Percentiles rank a stretch among this genome's conserved stretches.
These are phyloP conservation scores for Candida michaelii DNA, from an alignment of 805 yeast genomes.

Conservation along the genomic window DNA sequence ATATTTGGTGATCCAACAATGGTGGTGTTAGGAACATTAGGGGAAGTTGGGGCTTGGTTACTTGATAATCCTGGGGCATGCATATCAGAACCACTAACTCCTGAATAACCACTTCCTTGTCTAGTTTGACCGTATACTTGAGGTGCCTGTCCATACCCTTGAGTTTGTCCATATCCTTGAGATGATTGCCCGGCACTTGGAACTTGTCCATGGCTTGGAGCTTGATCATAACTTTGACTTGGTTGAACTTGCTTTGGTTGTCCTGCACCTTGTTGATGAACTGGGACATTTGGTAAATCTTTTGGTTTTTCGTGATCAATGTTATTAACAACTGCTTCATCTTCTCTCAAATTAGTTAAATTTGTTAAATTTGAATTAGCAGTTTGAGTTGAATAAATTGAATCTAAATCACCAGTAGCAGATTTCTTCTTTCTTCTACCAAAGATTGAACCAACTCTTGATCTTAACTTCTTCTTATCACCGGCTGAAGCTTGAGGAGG, in stretches of 20 bases:
- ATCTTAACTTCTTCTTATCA: constrained; percentile 42
- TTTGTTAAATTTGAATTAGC: constrained; percentile 19
- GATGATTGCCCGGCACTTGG: too few relatives aligned
- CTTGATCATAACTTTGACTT: too few relatives aligned
- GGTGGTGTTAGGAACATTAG: constrained; percentile 8
- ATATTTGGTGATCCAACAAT: constrained; percentile 28
- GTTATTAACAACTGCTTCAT: constrained; percentile 8
- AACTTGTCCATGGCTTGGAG: too few relatives aligned
- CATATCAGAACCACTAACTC: background rate
- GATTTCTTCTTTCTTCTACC: constrained; percentile 49
- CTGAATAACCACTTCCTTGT: too few relatives aligned
- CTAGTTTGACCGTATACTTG: too few relatives aligned
- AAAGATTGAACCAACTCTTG: constrained; percentile 75
- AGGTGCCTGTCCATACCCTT: too few relatives aligned
- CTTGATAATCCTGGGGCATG: background rate
- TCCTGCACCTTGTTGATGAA: too few relatives aligned
- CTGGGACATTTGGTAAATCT: background rate
- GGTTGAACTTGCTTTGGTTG: too few relatives aligned
- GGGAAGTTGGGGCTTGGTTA: constrained; percentile 6
- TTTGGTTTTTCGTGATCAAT: constrained; percentile 2
- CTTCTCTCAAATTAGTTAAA: constrained; percentile 16
- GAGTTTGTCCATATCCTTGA: too few relatives aligned
- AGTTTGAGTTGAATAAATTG: constrained; percentile 21
- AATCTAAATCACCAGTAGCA: constrained; percentile 29
- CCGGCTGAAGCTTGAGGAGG: background rate